These are phyloP conservation scores for Boechera divaricarpa DNA, from an alignment of 345 rosid species.

Conservation along the genomic window DNA sequence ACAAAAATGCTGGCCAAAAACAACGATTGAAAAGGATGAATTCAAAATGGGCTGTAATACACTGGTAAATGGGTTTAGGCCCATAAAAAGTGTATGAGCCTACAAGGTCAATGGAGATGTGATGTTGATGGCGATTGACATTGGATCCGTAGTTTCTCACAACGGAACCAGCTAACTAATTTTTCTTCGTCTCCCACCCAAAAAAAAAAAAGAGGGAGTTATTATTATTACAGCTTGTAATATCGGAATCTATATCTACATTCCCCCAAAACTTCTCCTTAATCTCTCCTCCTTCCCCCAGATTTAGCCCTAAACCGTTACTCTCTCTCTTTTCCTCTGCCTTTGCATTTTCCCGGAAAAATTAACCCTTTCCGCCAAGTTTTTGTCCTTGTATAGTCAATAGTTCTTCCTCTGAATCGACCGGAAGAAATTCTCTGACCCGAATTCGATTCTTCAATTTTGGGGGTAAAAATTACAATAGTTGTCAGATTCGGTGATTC, in stretches of 20 bases:
- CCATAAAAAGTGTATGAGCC: background rate
- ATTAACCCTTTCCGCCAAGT: background rate
- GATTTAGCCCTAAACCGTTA: conserved; percentile 49
- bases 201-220: background rate
- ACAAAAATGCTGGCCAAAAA: too few species aligned
- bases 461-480: background rate
- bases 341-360: conserved; percentile 39
- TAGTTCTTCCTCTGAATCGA: background rate
- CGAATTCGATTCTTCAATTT: conserved; percentile 31
- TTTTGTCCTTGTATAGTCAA: conserved; percentile 11
- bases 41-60: background rate
- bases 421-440: background rate
- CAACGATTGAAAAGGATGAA: too few species aligned
- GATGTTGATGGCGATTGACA: conserved; percentile 19
- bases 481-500: conserved; percentile 32
- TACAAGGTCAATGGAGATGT: background rate
- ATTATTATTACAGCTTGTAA: conserved; percentile 34
- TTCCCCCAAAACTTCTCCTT: conserved; percentile 16
- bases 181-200: background rate
- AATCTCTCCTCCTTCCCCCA: conserved; percentile 25
- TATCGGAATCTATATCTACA: conserved; percentile 10
- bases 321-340: conserved; percentile 27
- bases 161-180: conserved; percentile 19
- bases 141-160: conserved; percentile 25
- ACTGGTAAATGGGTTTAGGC: background rate